A percentile compares a stretch with the other conserved stretches of the same genome.
These are phyloP conservation scores for Geosiphon pyriformis DNA, from an alignment of 192 early-diverging fungal species.

Conservation along the genomic window DNA sequence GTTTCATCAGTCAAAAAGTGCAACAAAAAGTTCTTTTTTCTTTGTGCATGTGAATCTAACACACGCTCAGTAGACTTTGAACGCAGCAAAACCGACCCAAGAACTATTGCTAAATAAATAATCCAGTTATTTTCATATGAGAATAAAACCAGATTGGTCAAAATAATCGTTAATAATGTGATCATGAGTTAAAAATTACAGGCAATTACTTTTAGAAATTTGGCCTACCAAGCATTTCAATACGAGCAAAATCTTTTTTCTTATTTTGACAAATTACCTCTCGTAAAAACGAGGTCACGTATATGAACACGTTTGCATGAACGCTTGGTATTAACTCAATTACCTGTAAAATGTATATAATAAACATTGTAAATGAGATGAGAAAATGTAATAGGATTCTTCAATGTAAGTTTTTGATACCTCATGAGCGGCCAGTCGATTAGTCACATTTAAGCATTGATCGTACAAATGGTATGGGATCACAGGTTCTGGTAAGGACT, in stretches of 20 bases:
- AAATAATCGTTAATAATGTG: background rate
- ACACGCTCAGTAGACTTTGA: background rate
- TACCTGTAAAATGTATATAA: slow-evolving; percentile 8
- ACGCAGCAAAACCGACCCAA: background rate
- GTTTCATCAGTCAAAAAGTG: background rate
- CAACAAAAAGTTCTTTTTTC: background rate
- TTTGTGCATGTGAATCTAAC: background rate
- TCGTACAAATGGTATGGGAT: slow-evolving; percentile 60
- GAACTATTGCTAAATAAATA: background rate
- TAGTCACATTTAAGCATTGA: slow-evolving; percentile 55
- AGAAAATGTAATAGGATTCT: too few relatives aligned
- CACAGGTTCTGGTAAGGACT: slow-evolving; percentile 67
- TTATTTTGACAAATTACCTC: slow-evolving; percentile 44
- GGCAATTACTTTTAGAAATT: too few relatives aligned
- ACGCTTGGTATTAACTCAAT: slow-evolving; percentile 46
- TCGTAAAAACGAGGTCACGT: slow-evolving; percentile 71
- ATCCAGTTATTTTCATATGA: background rate
- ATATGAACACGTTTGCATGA: slow-evolving; percentile 74
- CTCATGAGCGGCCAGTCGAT: slow-evolving; percentile 36
- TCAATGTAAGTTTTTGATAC: slow-evolving; percentile 13
- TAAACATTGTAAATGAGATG: slow-evolving; percentile 22
- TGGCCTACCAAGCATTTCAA: background rate
- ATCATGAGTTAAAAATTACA: background rate
- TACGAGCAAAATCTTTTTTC: background rate
- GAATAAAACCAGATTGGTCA: background rate